Evolutionary conservation across 2,329 filamentous ascomycete genomes (phyloP).

Genomic region (Curvularia lunata): DNA sequence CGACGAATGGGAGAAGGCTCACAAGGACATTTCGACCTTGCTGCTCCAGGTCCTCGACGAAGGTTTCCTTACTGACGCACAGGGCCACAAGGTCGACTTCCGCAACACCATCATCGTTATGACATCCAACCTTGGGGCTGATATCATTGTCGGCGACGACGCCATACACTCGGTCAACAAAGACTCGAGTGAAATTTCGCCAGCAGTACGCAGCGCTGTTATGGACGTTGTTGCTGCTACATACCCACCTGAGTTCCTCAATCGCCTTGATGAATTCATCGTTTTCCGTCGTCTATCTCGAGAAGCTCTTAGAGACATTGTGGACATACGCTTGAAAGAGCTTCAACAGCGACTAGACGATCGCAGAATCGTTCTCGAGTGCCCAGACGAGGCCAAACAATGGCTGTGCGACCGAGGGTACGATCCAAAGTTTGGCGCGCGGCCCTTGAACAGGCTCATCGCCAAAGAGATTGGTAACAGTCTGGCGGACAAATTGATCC

Average conservation of each 20-base stretch:
- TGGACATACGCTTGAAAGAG: constrained; percentile 88
- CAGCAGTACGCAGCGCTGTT: constrained; percentile 76
- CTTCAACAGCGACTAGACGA: constrained; percentile 84
- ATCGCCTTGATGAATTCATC: constrained; percentile 96
- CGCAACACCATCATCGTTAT: constrained; percentile 95
- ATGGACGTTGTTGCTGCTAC: constrained; percentile 81
- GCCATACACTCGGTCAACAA: constrained; percentile 65
- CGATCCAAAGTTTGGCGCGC: constrained; percentile 87
- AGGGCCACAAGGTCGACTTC: constrained; percentile 97
- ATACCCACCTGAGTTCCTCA: constrained; percentile 93
- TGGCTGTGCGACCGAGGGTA: constrained; percentile 93
- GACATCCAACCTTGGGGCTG: constrained; percentile 91
- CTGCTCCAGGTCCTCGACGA: constrained; percentile 95
- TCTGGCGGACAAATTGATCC: constrained; percentile 89
- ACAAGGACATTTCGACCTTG: constrained; percentile 90
- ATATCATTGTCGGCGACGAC: constrained; percentile 83
- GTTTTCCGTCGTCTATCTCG: constrained; percentile 87
- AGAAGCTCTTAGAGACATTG: constrained; percentile 83
- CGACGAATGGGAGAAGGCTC: constrained; percentile 97
- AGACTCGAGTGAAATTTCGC: constrained; percentile 69
- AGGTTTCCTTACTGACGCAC: constrained; percentile 91
- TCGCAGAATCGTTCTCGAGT: constrained; percentile 77
- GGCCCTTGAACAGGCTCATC: constrained; percentile 89
- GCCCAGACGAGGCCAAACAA: constrained; percentile 73
- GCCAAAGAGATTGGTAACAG: constrained; percentile 87